Conservation (phyloP, 1,139 yeast species). For the Scheffersomyces stambukii region DNA sequence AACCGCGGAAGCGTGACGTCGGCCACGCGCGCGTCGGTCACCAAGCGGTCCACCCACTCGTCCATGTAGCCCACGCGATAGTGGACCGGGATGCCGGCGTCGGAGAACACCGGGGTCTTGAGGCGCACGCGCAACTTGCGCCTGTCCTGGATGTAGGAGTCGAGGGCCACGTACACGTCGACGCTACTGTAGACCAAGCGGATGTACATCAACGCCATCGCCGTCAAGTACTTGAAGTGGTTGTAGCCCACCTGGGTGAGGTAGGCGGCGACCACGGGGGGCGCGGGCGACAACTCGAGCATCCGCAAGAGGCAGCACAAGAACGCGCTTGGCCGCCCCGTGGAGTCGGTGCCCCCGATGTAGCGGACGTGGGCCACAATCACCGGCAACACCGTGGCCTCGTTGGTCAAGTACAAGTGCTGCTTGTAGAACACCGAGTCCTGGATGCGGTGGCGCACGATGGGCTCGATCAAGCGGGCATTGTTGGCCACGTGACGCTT, state of each 20-base stretch:
- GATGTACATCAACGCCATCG: conserved; percentile 54
- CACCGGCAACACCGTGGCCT: conserved; percentile 39
- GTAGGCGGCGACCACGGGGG: conserved; percentile 49
- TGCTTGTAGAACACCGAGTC: conserved; percentile 70
- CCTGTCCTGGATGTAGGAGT: conserved; percentile 50
- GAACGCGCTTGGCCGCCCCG: conserved; percentile 56
- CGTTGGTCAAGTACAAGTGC: conserved; percentile 56
- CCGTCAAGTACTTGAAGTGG: conserved; percentile 66
- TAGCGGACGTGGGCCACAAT: conserved; percentile 35
- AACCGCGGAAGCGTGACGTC: conserved; percentile 62
- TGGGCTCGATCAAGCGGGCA: conserved; percentile 58
- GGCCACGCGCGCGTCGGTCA: conserved; percentile 47
- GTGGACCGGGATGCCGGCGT: conserved; percentile 19
- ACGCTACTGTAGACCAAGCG: conserved; percentile 46
- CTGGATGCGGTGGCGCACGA: conserved; percentile 61
- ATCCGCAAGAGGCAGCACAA: conserved; percentile 60
- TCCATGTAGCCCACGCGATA: conserved; percentile 49
- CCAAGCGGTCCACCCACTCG: conserved; percentile 53
- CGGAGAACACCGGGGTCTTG: conserved; percentile 24
- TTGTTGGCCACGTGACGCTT: conserved; percentile 38
- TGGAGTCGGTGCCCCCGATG: conserved; percentile 48
- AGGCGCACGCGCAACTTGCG: conserved; percentile 40
- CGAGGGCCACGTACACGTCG: conserved; percentile 47
- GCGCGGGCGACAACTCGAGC: conserved; percentile 58
- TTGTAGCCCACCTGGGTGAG: conserved; percentile 38